Percentiles rank a stretch among this genome's conserved stretches.
These are phyloP conservation scores for Brasilioporus rufonigricans DNA, from an alignment of 768 basidiomycete species.

Conservation along the genomic window DNA sequence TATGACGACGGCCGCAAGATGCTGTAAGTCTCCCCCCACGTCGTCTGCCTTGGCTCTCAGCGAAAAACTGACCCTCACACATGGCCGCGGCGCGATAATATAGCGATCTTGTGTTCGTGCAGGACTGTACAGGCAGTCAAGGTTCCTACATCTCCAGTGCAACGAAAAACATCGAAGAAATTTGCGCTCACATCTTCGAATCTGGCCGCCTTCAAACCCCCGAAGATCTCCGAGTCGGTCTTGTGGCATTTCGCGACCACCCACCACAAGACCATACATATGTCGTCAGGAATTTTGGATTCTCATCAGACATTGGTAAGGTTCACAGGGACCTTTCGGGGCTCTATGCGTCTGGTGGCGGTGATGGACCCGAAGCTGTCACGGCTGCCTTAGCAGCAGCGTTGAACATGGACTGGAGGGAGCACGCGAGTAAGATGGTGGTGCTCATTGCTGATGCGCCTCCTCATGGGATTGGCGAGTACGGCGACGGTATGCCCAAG, in stretches of 20 bases:
- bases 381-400: slow-evolving; percentile 90
- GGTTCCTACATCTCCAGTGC: slow-evolving; percentile 91
- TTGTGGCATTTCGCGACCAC: slow-evolving; percentile 95
- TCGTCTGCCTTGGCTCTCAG: neutral
- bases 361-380: slow-evolving; percentile 96
- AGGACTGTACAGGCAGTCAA: slow-evolving; percentile 93
- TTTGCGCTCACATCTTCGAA: slow-evolving; percentile 92
- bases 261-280: slow-evolving; percentile 97
- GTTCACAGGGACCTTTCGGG: slow-evolving; percentile 82
- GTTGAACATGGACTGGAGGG: slow-evolving; percentile 88
- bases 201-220: slow-evolving; percentile 84
- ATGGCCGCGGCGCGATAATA: neutral
- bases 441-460: slow-evolving; percentile 97
- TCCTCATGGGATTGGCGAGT: slow-evolving; percentile 96
- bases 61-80: slow-evolving; percentile 14
- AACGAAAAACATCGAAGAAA: slow-evolving; percentile 94
- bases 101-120: slow-evolving; percentile 92
- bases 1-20: slow-evolving; percentile 57
- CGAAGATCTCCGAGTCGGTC: slow-evolving; percentile 89
- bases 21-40: slow-evolving; percentile 52
- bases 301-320: slow-evolving; percentile 86
- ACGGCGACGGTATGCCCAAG: slow-evolving; percentile 76
- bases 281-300: slow-evolving; percentile 89
- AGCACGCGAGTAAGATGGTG: slow-evolving; percentile 88
- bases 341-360: slow-evolving; percentile 86